These are phyloP conservation scores for Clathrus columnatus DNA, from an alignment of 768 basidiomycete species.

Conservation along the genomic window DNA sequence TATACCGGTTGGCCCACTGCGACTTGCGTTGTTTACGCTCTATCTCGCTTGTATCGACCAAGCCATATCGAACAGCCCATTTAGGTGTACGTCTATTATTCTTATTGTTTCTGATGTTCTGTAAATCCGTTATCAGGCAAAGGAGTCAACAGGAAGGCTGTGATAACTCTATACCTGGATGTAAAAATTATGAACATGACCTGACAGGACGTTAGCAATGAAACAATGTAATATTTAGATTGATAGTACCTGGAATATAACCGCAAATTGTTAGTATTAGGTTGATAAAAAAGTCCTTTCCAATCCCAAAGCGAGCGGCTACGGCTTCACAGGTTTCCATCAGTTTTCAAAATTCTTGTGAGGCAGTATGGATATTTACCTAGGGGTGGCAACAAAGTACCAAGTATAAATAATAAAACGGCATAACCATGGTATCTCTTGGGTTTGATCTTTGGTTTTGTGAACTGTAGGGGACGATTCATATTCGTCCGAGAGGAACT, in stretches of 20 bases:
- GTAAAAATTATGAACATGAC: slow-evolving; percentile 90
- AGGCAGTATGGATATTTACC: slow-evolving; percentile 40
- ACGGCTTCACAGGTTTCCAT: slow-evolving; percentile 50
- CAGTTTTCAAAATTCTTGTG: slow-evolving; percentile 1
- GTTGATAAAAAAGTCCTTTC: slow-evolving; percentile 87
- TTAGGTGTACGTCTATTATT: slow-evolving; percentile 88
- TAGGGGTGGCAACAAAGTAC: slow-evolving; percentile 86
- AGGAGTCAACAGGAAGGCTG: slow-evolving; percentile 2
- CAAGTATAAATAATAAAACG: slow-evolving; percentile 74
- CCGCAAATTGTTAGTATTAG: slow-evolving; percentile 81
- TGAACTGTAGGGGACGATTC: slow-evolving; percentile 18
- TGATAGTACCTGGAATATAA: slow-evolving; percentile 68
- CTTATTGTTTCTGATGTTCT: slow-evolving; percentile 97
- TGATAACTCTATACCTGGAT: slow-evolving; percentile 51
- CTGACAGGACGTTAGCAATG: slow-evolving; percentile 27
- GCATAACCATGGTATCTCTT: slow-evolving; percentile 74
- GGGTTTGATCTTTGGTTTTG: slow-evolving; percentile 56
- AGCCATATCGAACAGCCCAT: slow-evolving; percentile 87
- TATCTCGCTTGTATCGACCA: slow-evolving; percentile 73
- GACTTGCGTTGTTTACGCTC: slow-evolving; percentile 71
- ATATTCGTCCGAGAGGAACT: not conserved
- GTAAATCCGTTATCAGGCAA: slow-evolving; percentile 8
- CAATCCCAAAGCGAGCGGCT: slow-evolving; percentile 87
- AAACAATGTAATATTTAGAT: slow-evolving; percentile 5
- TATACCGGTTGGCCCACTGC: slow-evolving; percentile 82